Conservation (phyloP, 2,329 filamentous ascomycete species). For the Aureobasidium sp. region DNA sequence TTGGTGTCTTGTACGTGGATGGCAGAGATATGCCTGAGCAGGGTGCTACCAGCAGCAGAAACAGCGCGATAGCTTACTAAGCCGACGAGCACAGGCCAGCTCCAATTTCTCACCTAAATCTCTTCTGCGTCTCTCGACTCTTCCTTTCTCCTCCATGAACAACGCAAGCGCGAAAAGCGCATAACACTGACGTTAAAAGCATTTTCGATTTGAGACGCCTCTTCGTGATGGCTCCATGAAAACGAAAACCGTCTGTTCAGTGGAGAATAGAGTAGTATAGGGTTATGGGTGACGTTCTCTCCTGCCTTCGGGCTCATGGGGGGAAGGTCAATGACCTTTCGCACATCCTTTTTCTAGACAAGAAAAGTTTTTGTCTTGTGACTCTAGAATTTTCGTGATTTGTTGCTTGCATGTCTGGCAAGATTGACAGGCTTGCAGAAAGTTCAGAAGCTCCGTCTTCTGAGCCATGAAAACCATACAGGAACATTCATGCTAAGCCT, state of each 20-base stretch:
- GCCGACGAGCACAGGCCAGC: background rate
- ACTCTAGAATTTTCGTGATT: background rate
- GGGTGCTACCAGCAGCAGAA: background rate
- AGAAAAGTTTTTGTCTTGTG: background rate
- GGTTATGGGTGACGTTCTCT: slow-evolving; percentile 31
- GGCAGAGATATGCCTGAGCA: background rate
- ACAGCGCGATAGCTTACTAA: background rate
- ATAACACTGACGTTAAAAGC: slow-evolving; percentile 30
- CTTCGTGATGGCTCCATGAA: slow-evolving; percentile 30
- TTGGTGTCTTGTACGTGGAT: too few species aligned
- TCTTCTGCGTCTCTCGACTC: slow-evolving; percentile 10
- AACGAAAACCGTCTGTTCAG: slow-evolving; percentile 32
- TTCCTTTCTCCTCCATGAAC: slow-evolving; percentile 22
- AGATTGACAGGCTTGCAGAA: too few species aligned
- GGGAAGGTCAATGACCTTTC: slow-evolving; percentile 32
- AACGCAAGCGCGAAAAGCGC: slow-evolving; percentile 24
- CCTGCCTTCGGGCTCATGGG: slow-evolving; percentile 19
- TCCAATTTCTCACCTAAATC: background rate
- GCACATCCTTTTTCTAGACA: slow-evolving; percentile 19
- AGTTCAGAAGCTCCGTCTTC: too few species aligned
- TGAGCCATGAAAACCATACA: too few species aligned
- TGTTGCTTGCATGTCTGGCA: too few species aligned
- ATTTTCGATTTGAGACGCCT: slow-evolving; percentile 32
- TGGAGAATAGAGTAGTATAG: slow-evolving; percentile 27
- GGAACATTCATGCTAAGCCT: too few species aligned